Conservation (phyloP, 1,284 basidiomycete genomes). For the Marasmius fiardii region DNA sequence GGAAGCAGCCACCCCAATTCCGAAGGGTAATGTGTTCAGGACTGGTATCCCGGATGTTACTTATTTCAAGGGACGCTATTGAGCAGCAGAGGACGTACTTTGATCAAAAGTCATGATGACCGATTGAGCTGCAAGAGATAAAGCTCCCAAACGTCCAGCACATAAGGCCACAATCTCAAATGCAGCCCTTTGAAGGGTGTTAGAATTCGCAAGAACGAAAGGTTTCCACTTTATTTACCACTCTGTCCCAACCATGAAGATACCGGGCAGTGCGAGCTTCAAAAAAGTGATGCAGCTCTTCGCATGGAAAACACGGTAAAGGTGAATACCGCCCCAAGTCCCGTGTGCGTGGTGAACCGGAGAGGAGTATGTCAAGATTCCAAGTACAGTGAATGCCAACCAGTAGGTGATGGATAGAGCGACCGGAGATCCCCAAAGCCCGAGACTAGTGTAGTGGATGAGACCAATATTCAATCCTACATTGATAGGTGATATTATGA, state of each 20-base stretch:
- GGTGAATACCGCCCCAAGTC: constrained; percentile 63
- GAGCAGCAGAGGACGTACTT: constrained; percentile 35
- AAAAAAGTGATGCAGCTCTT: constrained; percentile 53
- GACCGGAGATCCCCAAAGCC: constrained; percentile 60
- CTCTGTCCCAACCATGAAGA: constrained; percentile 77
- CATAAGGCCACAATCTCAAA: constrained; percentile 79
- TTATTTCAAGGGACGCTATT: no score
- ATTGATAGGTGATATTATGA: constrained; percentile 62
- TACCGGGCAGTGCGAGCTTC: constrained; percentile 66
- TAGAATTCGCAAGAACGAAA: background rate
- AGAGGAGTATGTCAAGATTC: constrained; percentile 45
- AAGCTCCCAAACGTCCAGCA: constrained; percentile 65
- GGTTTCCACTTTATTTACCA: constrained; percentile 43
- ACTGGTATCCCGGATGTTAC: constrained; percentile 35
- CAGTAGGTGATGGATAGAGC: constrained; percentile 70
- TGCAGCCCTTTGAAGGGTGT: constrained; percentile 50
- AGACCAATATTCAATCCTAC: constrained; percentile 54
- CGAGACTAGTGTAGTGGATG: constrained; percentile 58
- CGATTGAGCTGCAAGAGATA: constrained; percentile 70
- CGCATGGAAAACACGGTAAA: constrained; percentile 41
- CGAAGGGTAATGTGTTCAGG: constrained; percentile 65
- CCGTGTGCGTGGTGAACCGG: constrained; percentile 49
- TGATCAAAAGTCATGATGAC: constrained; percentile 85
- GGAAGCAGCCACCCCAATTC: constrained; percentile 72
- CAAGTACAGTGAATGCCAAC: constrained; percentile 57